A percentile compares a stretch with the other conserved stretches of the same genome.
Evolutionary conservation across 2,329 filamentous ascomycete genomes (phyloP).

Genomic region (Talaromyces sp.): DNA sequence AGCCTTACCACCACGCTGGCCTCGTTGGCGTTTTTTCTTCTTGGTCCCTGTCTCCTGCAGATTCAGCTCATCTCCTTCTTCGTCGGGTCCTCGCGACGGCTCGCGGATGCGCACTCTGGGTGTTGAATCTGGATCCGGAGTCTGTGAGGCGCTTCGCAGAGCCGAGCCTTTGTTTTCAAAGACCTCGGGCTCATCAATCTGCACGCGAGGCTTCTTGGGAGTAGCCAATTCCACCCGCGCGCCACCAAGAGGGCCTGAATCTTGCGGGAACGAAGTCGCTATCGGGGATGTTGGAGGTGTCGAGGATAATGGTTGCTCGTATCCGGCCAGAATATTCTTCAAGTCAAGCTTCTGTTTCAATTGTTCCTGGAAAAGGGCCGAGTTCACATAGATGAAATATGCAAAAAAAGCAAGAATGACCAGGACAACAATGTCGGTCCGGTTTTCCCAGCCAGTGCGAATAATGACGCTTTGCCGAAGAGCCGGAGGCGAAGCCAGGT

Average conservation of each 20-base stretch:
- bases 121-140: slow-evolving; percentile 19
- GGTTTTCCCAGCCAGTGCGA: slow-evolving; percentile 42
- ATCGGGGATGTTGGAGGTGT: slow-evolving; percentile 37
- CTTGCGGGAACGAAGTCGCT: slow-evolving; percentile 24
- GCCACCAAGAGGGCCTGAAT: slow-evolving; percentile 17
- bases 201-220: background rate
- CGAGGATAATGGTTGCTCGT: slow-evolving; percentile 27
- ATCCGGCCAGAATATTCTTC: slow-evolving; percentile 39
- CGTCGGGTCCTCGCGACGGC: slow-evolving; percentile 27
- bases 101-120: slow-evolving; percentile 38
- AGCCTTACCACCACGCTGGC: slow-evolving; percentile 66
- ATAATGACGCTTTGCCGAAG: slow-evolving; percentile 40
- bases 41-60: slow-evolving; percentile 41
- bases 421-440: slow-evolving; percentile 39
- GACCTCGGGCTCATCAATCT: slow-evolving; percentile 27
- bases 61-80: slow-evolving; percentile 24
- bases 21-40: slow-evolving; percentile 65
- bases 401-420: slow-evolving; percentile 36
- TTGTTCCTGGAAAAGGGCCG: slow-evolving; percentile 34
- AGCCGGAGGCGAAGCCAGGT: slow-evolving; percentile 33
- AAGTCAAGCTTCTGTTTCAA: slow-evolving; percentile 41
- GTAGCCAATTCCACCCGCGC: slow-evolving; percentile 4
- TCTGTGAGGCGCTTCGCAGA: slow-evolving; percentile 19
- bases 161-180: slow-evolving; percentile 26
- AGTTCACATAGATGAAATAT: slow-evolving; percentile 40